Conservation (phyloP, 2,329 filamentous ascomycete genomes). For the Aspergillus eucalypticola region DNA sequence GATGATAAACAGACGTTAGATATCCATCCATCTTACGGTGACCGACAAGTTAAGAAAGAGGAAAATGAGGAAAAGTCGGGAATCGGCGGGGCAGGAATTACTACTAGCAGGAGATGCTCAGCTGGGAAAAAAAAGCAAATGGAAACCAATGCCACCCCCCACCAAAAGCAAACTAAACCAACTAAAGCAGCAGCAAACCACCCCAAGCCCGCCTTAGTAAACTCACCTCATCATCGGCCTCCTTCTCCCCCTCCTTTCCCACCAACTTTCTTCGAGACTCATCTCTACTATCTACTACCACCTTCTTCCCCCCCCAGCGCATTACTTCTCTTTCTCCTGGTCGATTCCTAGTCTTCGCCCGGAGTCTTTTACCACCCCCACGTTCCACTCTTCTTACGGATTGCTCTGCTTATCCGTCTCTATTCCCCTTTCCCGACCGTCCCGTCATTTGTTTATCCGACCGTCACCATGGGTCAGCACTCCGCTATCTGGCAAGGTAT, state of each 20-base stretch:
- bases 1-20: background rate
- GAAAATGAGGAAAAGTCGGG: background rate
- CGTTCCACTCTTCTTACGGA: conserved; percentile 4
- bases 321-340: conserved; percentile 4
- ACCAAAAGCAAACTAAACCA: background rate
- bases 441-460: conserved; percentile 20
- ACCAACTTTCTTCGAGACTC: background rate
- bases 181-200: background rate
- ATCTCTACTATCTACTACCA: background rate
- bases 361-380: background rate
- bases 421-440: conserved; percentile 13
- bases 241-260: conserved; percentile 3
- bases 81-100: background rate
- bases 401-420: conserved; percentile 10
- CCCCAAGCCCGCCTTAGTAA: background rate
- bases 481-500: conserved; percentile 41
- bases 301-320: background rate
- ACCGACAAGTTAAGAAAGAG: background rate
- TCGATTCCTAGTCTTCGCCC: background rate
- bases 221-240: conserved; percentile 12
- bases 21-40: background rate
- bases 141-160: background rate
- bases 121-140: no score
- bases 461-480: conserved; percentile 37
- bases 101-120: background rate